phyloP scores from a whole-genome alignment of 163 green algal species.

The Scenedesmus sp. region DNA sequence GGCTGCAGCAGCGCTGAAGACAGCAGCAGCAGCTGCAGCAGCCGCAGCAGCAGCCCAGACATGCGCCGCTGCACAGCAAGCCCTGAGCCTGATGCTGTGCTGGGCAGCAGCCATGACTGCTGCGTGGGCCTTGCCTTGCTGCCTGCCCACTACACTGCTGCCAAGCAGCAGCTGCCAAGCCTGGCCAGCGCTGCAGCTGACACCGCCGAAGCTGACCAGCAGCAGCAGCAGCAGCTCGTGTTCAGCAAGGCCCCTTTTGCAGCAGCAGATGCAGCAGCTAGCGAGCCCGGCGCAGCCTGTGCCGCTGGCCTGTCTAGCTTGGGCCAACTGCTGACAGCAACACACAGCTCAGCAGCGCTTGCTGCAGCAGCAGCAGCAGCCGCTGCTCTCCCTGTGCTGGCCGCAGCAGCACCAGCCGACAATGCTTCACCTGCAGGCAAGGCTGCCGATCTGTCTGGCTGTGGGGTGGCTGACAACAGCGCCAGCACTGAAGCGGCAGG shows the following conservation, averaged over 20 bases:
- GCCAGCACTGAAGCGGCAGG: background rate
- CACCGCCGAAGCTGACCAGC: background rate
- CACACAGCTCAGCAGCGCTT: background rate
- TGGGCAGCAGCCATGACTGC: background rate
- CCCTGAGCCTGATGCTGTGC: background rate
- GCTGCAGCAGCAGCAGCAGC: background rate
- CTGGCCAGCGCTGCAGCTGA: background rate
- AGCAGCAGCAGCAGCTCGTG: background rate
- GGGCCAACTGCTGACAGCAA: background rate
- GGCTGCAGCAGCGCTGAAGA: background rate
- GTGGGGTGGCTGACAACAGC: background rate
- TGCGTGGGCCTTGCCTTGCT: background rate
- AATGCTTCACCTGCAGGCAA: background rate
- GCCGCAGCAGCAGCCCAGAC: background rate
- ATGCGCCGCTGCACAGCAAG: background rate
- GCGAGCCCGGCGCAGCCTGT: background rate
- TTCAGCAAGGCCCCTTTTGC: background rate
- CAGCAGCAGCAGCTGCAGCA: background rate
- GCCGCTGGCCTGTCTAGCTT: background rate
- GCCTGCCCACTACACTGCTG: background rate
- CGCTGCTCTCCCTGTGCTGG: background rate
- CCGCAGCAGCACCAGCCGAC: background rate
- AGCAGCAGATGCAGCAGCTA: background rate
- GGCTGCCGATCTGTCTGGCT: background rate
- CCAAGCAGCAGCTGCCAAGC: background rate